Base-by-base conservation (phyloP, 768 basidiomycete species). In the Pulveroboletus sp. region DNA sequence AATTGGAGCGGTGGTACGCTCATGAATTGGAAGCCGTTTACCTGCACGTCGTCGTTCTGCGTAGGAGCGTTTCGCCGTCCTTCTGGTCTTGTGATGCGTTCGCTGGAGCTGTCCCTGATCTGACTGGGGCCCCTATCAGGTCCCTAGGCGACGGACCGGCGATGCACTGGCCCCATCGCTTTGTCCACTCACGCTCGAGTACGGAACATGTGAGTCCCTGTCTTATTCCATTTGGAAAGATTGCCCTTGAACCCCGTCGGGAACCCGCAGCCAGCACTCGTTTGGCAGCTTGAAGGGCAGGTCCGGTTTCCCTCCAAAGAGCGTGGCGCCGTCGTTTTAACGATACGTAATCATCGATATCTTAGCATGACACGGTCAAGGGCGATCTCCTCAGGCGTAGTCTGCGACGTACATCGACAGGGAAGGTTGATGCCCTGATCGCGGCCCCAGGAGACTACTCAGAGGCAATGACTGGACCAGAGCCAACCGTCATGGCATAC, bases 281-380 rank as follows among this genome's bases (percentile, higher is more conserved):
- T 54, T 51, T 57, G 50, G 41, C 28, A 46, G 11, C n/a, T 15
- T 46, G 39, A 56, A 28, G 33, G 43, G 21, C 17, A 11, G 14
- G 45, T 17, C 13, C 32, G 28, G 28, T 26, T 24, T 50, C 48
- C 38, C 30, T 43, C 7, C 38, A 46, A 9, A 13, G 15, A 27
- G 17, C 27, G 13, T 21, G 36, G 44, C 24, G 44, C 24, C 15
- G 39, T 27, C 5, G 26, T 35, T 35, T 41, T 37, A 39, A 35
- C 48, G 39, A 37, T 39, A 49, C 41, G 46, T 64, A 50, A 61
- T 57, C 48, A 39, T 58, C 60, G 61, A 48, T 9, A n/a, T 44
- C 43, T 2, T 21, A 21, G 21, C 21, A 21, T 2, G 21, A 21
- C 14, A 14, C 35, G 33, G 7, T 14, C 51, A 36, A 24, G 33